Percentiles rank a stretch among this genome's conserved stretches.
These are phyloP conservation scores for Paulownia fortunei DNA, from an alignment of 257 asterid species.

Conservation along the genomic window DNA sequence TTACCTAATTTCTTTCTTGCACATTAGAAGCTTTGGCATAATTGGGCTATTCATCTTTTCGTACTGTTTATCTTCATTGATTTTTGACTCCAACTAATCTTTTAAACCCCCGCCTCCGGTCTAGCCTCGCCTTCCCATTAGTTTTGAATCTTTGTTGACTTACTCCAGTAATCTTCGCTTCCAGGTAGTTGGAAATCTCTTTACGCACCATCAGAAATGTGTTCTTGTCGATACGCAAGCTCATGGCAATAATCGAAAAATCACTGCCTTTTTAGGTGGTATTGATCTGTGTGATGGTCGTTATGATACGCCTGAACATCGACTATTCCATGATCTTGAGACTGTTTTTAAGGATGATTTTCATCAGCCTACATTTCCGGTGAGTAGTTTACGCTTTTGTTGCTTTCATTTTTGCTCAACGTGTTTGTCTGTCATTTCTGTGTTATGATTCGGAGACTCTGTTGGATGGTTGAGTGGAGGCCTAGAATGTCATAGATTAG, in stretches of 20 bases:
- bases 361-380: conserved; percentile 92
- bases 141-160: conserved; percentile 31
- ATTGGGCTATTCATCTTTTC: background rate
- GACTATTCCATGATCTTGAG: conserved; percentile 70
- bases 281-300: conserved; percentile 98
- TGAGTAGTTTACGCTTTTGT: conserved; percentile 41
- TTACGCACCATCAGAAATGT: conserved; percentile 96
- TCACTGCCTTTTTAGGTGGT: conserved; percentile 93
- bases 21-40: background rate
- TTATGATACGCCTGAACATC: conserved; percentile 92
- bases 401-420: conserved; percentile 17
- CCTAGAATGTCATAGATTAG: background rate
- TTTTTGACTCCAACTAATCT: conserved; percentile 11
- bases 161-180: conserved; percentile 36
- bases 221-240: conserved; percentile 94
- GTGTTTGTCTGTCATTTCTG: conserved; percentile 6
- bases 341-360: conserved; percentile 70
- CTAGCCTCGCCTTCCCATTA: background rate
- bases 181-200: conserved; percentile 83
- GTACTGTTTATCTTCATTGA: background rate
- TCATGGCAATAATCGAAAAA: conserved; percentile 72
- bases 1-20: background rate
- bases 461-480: background rate
- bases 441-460: background rate
- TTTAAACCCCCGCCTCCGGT: background rate